These are phyloP conservation scores for Neofusicoccum laricinum DNA, from an alignment of 2,329 filamentous ascomycete species.

Conservation along the genomic window DNA sequence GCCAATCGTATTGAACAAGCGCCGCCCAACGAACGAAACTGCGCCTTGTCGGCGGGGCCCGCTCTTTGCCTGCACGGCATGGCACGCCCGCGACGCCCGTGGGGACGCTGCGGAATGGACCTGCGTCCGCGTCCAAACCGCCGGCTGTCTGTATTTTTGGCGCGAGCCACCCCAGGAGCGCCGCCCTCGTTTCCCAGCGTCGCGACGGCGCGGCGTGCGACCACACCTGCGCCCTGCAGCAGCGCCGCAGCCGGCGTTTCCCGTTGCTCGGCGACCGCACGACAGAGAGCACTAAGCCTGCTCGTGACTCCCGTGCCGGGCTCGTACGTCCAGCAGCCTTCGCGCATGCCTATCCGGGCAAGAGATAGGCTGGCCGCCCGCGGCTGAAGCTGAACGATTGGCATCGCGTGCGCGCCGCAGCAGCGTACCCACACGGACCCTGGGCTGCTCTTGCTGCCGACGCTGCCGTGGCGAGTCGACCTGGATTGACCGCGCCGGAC, in stretches of 20 bases:
- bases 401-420: neutral
- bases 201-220: neutral
- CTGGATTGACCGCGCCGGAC: too few relatives aligned
- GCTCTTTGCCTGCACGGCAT: neutral
- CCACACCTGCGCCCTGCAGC: neutral
- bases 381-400: neutral
- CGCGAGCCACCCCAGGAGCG: neutral
- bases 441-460: neutral
- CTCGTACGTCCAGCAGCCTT: neutral
- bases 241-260: neutral
- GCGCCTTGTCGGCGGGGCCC: constrained; percentile 3
- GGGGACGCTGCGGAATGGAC: constrained; percentile 3
- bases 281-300: neutral
- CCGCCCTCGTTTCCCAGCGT: neutral
- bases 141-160: neutral
- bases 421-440: neutral
- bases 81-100: neutral
- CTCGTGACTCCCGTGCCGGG: neutral
- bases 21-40: constrained; percentile 1
- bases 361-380: neutral
- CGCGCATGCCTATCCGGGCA: constrained; percentile 4
- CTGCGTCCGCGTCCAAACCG: neutral
- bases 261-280: neutral
- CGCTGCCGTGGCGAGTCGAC: neutral
- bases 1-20: constrained; percentile 3